Base-by-base conservation (phyloP, 495 filamentous ascomycete genomes). In the Beverwykella pulmonaria region DNA sequence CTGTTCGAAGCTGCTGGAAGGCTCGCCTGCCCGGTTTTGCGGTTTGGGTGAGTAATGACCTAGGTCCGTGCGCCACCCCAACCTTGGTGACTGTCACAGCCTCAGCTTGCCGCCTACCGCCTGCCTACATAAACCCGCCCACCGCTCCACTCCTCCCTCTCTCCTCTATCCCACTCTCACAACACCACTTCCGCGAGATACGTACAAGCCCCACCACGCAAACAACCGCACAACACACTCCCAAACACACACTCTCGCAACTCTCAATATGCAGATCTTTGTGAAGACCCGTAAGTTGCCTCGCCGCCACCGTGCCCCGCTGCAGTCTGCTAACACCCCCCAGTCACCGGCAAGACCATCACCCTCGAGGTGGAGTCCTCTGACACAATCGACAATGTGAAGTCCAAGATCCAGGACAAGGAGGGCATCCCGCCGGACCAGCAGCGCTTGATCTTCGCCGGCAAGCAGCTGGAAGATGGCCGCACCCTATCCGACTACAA, bases 321-420 rank as follows among this genome's bases (percentile, higher is more conserved):
- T 34, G 49, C 66, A 39, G 44, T 10, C 41, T 34, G 53, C 70
- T 75, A 69, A 75, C 71, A 53, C 30, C 49, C 39, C 68, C 59
- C 69, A 88, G 78, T 97, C 70, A 98, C 93, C 59, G 93, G 93
- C 78, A 98, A 98, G 90, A 98, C 93, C 83, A 98, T 98, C 85
- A 98, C 93, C 73, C 87, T 98, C 74, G 93, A 98, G 91, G 94
- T 98, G 20, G 93, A 98, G 84, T 96, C 92, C 63, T 92, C 88
- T 63, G 93, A 98, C 74, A 97, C 93, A 66, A 97, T 98, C 83
- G 94, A 98, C 83, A 98, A 97, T 74, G 93, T 98, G 71, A 98
- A 98, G 89, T 85, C 84, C 64, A 98, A 98, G 89, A 98, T 98
- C 57, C 93, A 98, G 79, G 93, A 81, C n/a, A n/a, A n/a, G n/a